Evolutionary conservation across 2,329 filamentous ascomycete species (phyloP), one percentile per base, ranked within the genome.

Genomic region (Proliferodiscus dingleyae): DNA sequence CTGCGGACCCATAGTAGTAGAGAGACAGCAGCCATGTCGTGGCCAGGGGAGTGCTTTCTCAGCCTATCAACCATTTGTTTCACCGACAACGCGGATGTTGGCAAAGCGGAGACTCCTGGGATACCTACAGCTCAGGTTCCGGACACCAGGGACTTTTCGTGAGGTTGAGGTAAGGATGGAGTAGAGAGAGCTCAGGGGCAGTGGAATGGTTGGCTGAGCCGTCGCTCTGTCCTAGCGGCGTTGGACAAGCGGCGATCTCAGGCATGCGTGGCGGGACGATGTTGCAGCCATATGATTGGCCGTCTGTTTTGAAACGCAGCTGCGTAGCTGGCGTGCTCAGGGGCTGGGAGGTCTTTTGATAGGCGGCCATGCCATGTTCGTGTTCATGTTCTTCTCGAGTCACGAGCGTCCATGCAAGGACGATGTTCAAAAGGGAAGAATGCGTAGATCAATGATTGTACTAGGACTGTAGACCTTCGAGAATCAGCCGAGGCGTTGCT

Each of bases 221-320:
- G n/a, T 19, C 24, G 26, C 23, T 19, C 21, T 29, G 41, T 18
- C 5, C 37, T 28, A 32, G 46, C 45, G 49, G 46, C 46, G 48
- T 37, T 49, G 34, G n/a, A 38, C 21, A 47, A 34, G 33, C 41
- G 32, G 37, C 28, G 16, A 37, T 41, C 24, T 46, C 40, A 38
- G 16, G 40, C 30, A 21, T 33, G 13, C 44, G 30, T 26, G 26
- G 40, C 39, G 18, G 1, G 18, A 5, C 28, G 7, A 23, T 8
- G 18, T 23, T 19, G 13, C 3, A 10, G 29, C 10, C 29, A 11
- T 46, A 9, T 48, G 23, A 51, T 39, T 51, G 49, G 49, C 29
- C 24, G 19, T 41, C 4, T 44, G 49, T 51, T 51, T 48, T n/a
- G 42, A 51, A 51, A 46, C 49, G 39, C 22, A 22, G 18, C 28